Percentiles rank a stretch among this genome's conserved stretches.
Conservation (phyloP, 495 filamentous ascomycete genomes). For the Opeltia flavorubescens region DNA sequence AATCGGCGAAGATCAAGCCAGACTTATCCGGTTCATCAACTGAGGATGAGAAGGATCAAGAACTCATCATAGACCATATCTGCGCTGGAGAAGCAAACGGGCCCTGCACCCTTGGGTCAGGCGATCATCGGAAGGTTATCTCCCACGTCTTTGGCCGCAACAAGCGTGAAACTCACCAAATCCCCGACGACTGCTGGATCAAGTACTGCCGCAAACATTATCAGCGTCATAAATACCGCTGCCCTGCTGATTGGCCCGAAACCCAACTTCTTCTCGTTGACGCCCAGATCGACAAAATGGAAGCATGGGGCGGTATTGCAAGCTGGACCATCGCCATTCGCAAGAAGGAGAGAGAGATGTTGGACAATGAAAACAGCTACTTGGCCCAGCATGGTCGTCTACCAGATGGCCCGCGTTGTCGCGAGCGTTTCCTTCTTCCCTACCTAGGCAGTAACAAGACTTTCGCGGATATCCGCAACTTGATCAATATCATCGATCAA, state of each 20-base stretch:
- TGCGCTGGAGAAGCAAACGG: not conserved
- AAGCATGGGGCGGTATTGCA: constrained; percentile 41
- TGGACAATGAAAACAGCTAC: not conserved
- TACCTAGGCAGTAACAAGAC: not conserved
- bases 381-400: not conserved
- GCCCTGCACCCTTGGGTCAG: not conserved
- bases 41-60: not conserved
- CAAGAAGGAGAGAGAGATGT: constrained; percentile 12
- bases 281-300: constrained; percentile 41
- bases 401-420: not conserved
- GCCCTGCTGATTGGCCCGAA: constrained; percentile 34
- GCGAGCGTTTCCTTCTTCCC: not conserved
- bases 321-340: constrained; percentile 20
- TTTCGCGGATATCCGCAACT: not conserved
- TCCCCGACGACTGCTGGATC: constrained; percentile 53
- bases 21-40: not conserved
- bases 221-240: constrained; percentile 58
- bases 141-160: constrained; percentile 85
- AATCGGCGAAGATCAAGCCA: not conserved
- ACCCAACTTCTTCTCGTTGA: constrained; percentile 46
- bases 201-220: constrained; percentile 75
- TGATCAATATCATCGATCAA: not conserved
- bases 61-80: not conserved
- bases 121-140: constrained; percentile 51
- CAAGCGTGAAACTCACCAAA: constrained; percentile 55